Evolutionary conservation across 73 alveolate genomes (phyloP).

Genomic region (Stentor roeselii): DNA sequence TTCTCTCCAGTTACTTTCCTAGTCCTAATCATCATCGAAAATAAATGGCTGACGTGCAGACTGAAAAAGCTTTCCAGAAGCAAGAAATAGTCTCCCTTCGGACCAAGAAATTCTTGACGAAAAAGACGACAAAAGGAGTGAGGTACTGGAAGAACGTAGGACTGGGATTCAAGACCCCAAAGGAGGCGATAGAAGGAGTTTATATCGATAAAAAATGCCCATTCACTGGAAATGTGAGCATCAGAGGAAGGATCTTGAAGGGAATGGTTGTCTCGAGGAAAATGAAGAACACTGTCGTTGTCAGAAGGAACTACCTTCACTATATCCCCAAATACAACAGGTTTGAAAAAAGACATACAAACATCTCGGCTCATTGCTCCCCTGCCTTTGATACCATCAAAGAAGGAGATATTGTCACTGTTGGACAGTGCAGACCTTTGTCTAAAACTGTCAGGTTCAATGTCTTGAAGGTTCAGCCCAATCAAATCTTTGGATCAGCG

Average conservation of each 20-base stretch:
- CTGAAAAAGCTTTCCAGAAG: constrained; percentile 44
- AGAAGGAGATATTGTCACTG: constrained; percentile 97
- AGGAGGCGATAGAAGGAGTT: constrained; percentile 89
- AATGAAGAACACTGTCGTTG: constrained; percentile 96
- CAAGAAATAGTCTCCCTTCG: constrained; percentile 42
- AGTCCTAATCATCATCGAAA: too few species aligned
- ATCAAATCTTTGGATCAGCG: constrained; percentile 89
- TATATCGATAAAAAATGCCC: constrained; percentile 99
- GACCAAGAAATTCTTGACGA: constrained; percentile 30
- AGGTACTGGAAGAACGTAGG: constrained; percentile 97
- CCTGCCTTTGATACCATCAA: constrained; percentile 52
- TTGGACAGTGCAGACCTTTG: constrained; percentile 99
- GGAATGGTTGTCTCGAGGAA: constrained; percentile 96
- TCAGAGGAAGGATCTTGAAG: constrained; percentile 48
- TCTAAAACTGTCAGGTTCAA: constrained; percentile 98
- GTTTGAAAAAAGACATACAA: constrained; percentile 94
- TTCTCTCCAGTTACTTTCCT: too few species aligned
- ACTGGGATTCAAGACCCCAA: constrained; percentile 94
- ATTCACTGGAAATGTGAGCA: constrained; percentile 87
- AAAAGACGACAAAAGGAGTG: constrained; percentile 63
- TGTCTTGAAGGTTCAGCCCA: constrained; percentile 75
- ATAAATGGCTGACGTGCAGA: too few species aligned
- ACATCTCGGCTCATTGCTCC: constrained; percentile 72
- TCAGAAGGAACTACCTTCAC: constrained; percentile 98
- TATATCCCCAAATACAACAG: constrained; percentile 92